Base-by-base conservation (phyloP, 768 basidiomycete genomes). In the Panaeolus cyanescens region DNA sequence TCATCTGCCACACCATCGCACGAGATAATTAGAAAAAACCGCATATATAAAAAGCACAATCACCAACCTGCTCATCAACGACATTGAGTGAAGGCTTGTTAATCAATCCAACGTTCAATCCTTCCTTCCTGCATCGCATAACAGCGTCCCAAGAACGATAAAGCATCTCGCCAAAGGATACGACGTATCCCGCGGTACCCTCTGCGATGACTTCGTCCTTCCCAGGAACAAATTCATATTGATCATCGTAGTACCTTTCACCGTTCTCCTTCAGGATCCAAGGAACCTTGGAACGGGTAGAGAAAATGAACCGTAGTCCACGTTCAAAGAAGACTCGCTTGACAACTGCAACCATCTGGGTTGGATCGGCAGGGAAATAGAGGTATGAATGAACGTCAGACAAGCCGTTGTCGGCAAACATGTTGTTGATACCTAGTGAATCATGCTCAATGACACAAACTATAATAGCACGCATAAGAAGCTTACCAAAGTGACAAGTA, bases 341-440 rank as follows among this genome's bases (percentile, higher is more conserved):
- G 67, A 95, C 80, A 68, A 93, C 75, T 32, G 90, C 90, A 53
- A 82, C 71, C 92, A 95, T 95, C 72, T 95, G 92, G 36, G 84
- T 73, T 4, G 89, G 76, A 68, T 95, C 93, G 4, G 92, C 93
- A 20, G 93, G 92, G 88, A 95, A 95, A 78, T 95, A 95, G 31
- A 95, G 79, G 78, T 80, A 87, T 7, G 92, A 89, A 53, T 91
- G 84, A 8, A 86, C 84, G 70, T 95, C 93, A 5, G 85, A 81
- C 56, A 95, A 88, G 30, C 92, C 92, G 70, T 95, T 94, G 75
- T 95, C 93, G 1, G 90, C 91, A 68, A 93, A 95, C 79, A 95
- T 82, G 60, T 86, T 88, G 83, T 95, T 95, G 75, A 95, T 70
- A 62, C 92, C 89, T 90, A 28, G 19, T 4, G 45, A 28, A 50